Evolutionary conservation across 805 yeast genomes (phyloP), one percentile per base, ranked within the genome.

Genomic region (Saccharomycopsis amapae): DNA sequence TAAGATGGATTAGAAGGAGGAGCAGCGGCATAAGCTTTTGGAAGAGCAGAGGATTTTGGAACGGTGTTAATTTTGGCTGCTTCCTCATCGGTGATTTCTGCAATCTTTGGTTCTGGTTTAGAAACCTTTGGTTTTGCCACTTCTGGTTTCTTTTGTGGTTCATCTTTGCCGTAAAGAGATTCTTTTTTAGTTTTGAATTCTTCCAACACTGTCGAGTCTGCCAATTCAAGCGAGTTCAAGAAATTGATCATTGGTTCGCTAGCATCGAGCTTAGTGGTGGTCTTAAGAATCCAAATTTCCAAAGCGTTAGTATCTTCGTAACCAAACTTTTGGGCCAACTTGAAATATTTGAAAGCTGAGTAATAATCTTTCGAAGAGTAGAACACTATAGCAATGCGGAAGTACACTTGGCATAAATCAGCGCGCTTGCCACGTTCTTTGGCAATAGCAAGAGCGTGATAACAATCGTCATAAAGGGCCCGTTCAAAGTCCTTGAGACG

Each of bases 351-450:
- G n/a, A 64, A 55, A 0, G 85, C 75, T 19, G 57, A 56, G 4
- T 50, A 50, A 50, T 60, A 70, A 2, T 69, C 58, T 54, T 75
- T 76, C 45, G 62, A 59, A 33, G 66, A 64, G 57, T 67, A 78
- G 47, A 63, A 65, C n/a, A 65, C 61, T 46, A 78, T 61, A 4
- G 77, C 78, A 42, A 70, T 61, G 19, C 77, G 63, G 54, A 72
- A 76, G 54, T 72, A 66, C 28, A 76, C 70, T 17, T 65, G 55
- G 1, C 73, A 77, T 30, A 76, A 68, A 20, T 71, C 71, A 2
- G 59, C 59, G 41, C 76, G 58, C 46, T 67, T 73, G 0, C 77
- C 77, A 31, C 72, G 58, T 4, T 59, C 61, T 34, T 65, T 63
- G 1, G 82, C 81, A 25, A 72, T 53, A 2, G 58, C 53, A 36